phyloP scores from a whole-genome alignment of 2,329 filamentous ascomycete genomes.

The Beauveria medogensis region DNA sequence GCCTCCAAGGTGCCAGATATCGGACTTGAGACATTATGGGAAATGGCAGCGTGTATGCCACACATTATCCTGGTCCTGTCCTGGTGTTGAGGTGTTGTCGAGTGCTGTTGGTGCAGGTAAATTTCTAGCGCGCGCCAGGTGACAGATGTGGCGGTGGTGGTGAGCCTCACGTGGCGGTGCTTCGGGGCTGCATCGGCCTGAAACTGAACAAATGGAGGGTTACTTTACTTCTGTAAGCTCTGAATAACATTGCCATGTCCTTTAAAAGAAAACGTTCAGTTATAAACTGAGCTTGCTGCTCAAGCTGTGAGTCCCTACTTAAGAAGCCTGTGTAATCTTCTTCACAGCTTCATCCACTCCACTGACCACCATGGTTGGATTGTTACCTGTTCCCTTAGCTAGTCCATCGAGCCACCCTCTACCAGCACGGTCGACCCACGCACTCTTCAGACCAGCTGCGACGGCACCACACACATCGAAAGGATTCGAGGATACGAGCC shows the following conservation, averaged over 20 bases:
- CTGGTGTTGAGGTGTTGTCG: background rate
- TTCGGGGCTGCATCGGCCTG: background rate
- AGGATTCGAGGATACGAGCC: constrained; percentile 65
- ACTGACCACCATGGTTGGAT: constrained; percentile 45
- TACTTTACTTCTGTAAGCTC: too few relatives aligned
- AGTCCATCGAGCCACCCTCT: constrained; percentile 59
- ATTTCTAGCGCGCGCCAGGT: background rate
- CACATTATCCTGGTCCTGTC: constrained; percentile 38
- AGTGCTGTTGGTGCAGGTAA: background rate
- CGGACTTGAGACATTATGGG: constrained; percentile 20
- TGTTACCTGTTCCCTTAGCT: constrained; percentile 33
- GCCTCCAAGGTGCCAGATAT: constrained; percentile 30
- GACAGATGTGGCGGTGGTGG: background rate
- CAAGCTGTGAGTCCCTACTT: background rate
- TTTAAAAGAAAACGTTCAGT: too few relatives aligned
- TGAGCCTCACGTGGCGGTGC: background rate
- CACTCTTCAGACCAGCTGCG: constrained; percentile 51
- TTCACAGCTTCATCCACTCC: constrained; percentile 51
- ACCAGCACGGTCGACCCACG: constrained; percentile 57
- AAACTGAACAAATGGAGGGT: too few relatives aligned
- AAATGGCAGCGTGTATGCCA: constrained; percentile 49
- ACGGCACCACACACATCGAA: constrained; percentile 64
- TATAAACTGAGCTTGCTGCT: background rate
- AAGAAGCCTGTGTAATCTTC: constrained; percentile 17
- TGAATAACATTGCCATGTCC: too few relatives aligned